These are phyloP conservation scores for Beauveria sp. DNA, from an alignment of 2,329 filamentous ascomycete genomes.

Conservation along the genomic window DNA sequence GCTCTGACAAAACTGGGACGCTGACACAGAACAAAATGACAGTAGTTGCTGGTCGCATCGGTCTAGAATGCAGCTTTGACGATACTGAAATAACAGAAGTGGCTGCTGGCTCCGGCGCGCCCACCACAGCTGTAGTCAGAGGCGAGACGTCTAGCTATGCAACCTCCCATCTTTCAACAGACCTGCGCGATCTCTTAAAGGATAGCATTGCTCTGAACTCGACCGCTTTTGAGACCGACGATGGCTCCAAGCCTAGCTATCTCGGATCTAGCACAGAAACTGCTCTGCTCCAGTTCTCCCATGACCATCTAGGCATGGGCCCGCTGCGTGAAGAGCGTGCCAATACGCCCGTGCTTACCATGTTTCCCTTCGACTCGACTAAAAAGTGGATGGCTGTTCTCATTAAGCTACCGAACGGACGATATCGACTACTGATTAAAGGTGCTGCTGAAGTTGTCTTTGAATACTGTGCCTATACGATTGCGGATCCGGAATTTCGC, in stretches of 20 bases:
- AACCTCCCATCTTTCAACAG: constrained; percentile 23
- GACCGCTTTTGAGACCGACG: constrained; percentile 45
- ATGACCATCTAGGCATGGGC: constrained; percentile 40
- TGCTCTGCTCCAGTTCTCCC: constrained; percentile 41
- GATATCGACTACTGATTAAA: constrained; percentile 46
- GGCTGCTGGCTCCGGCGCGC: constrained; percentile 16
- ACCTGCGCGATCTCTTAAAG: constrained; percentile 30
- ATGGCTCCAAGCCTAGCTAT: constrained; percentile 29
- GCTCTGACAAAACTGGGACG: constrained; percentile 60
- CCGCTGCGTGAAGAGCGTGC: constrained; percentile 38
- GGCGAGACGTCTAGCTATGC: constrained; percentile 22
- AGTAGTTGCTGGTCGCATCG: constrained; percentile 49
- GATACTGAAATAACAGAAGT: constrained; percentile 21
- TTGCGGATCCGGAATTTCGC: constrained; percentile 35
- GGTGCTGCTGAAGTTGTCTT: constrained; percentile 51
- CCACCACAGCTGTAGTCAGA: constrained; percentile 17
- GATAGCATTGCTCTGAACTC: constrained; percentile 39
- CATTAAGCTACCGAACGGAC: constrained; percentile 35
- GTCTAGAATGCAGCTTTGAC: constrained; percentile 30
- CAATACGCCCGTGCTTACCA: constrained; percentile 37
- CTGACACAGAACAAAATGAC: constrained; percentile 58
- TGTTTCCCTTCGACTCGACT: constrained; percentile 46
- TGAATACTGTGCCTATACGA: constrained; percentile 32
- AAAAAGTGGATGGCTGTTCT: constrained; percentile 51
- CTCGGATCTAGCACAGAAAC: constrained; percentile 50